Conservation (phyloP, 192 early-diverging fungal species). For the Rhizoclosmatium sp. region DNA sequence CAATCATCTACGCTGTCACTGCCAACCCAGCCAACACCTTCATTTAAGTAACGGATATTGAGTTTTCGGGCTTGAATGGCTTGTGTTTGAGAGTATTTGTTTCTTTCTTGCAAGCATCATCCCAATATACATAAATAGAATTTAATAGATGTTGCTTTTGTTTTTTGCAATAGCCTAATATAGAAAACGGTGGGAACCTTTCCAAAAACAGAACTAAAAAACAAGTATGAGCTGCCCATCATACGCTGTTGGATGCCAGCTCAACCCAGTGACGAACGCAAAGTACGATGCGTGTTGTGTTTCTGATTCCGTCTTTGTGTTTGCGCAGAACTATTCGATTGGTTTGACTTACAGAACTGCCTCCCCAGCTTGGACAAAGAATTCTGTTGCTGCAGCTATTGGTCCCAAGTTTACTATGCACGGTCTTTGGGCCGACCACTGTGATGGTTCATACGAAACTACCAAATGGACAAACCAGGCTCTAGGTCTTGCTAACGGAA, state of each 20-base stretch:
- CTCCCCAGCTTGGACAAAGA: conserved; percentile 4
- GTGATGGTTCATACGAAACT: conserved; percentile 53
- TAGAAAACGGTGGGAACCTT: too few species aligned
- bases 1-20: background rate
- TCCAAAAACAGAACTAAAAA: too few species aligned
- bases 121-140: too few species aligned
- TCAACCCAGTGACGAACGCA: conserved; percentile 10
- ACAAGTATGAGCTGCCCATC: background rate
- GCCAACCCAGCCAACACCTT: background rate
- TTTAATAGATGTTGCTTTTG: too few species aligned
- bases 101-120: too few species aligned
- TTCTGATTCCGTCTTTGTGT: conserved; percentile 59
- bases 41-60: too few species aligned
- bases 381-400: conserved; percentile 3
- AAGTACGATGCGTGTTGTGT: conserved; percentile 59
- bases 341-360: conserved; percentile 41
- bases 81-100: too few species aligned
- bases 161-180: too few species aligned
- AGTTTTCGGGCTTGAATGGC: too few species aligned
- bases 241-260: conserved; percentile 3
- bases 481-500: too few species aligned
- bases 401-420: conserved; percentile 69
- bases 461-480: background rate
- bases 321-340: conserved; percentile 68
- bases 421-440: conserved; percentile 80